Evolutionary conservation across 2,329 filamentous ascomycete genomes (phyloP), one percentile per base, ranked within the genome.

Genomic region (Didymella keratinophila): DNA sequence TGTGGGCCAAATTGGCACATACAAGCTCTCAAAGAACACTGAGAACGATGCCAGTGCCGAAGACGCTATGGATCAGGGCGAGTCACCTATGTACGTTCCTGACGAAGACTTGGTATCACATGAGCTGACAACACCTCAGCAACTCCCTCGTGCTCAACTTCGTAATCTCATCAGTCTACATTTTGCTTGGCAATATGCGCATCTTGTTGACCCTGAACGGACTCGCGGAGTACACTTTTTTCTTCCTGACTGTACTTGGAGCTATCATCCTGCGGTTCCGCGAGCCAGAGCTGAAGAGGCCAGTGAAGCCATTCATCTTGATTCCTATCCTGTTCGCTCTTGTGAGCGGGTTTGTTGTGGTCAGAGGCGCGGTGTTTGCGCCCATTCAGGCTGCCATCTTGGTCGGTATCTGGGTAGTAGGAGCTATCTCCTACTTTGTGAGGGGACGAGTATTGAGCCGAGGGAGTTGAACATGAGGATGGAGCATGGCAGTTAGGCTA

Each of bases 191-290:
- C 7, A 86, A 82, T 69, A 89, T 89, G 79, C 83, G 86, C 18
- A 83, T 85, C 1, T 79, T 89, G 0, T 72, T 89, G 10, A 88
- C 86, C 0, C 84, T 77, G 36, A 77, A 77, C 27, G 74, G 74
- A 1, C 66, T 77, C 8, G 73, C 70, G 1, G 74, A 76, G 46
- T 88, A 86, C 63, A 82, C 85, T 0, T 89, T 89, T 74, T 89
- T 88, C 78, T 87, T 88, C 71, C 76, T 89, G 11, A 86, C 86
- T 0, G 86, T 88, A 0, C 68, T 87, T 0, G 87, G 86, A 0
- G 85, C 84, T 1, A 79, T 88, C 6, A 76, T 88, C 8, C 70
- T 89, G 44, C 81, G 87, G 2, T 82, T 81, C 58, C 80, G 82
- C 0, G 85, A 88, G 69, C 86, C 86, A 0, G 72, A 72, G 0